phyloP scores from a whole-genome alignment of 768 basidiomycete genomes.

The Hypholoma fasciculare region DNA sequence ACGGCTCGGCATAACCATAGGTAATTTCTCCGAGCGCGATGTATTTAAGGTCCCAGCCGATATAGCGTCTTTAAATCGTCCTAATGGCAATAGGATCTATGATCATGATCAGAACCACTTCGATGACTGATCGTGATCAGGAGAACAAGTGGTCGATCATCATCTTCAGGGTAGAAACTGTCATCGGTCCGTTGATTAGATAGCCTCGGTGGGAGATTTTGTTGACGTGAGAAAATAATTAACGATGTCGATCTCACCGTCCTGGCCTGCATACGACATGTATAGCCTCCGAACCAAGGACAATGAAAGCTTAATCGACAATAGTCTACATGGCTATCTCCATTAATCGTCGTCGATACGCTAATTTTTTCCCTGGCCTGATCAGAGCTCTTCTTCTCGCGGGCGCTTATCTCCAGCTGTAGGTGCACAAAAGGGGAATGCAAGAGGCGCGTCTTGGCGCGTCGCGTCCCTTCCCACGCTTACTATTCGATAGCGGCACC shows the following conservation, averaged over 20 bases:
- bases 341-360: background rate
- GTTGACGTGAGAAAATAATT: background rate
- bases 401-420: no score
- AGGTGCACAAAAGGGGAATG: no score
- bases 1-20: conserved; percentile 13
- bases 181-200: conserved; percentile 10
- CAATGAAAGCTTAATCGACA: background rate
- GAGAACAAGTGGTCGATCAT: conserved; percentile 16
- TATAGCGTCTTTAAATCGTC: conserved; percentile 9
- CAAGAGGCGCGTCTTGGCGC: no score
- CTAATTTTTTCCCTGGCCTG: no score
- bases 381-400: no score
- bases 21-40: conserved; percentile 2
- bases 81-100: conserved; percentile 23
- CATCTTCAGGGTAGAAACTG: conserved; percentile 21
- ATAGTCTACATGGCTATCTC: background rate
- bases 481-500: no score
- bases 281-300: conserved; percentile 3
- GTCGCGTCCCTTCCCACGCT: no score
- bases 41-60: conserved; percentile 5
- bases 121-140: conserved; percentile 30
- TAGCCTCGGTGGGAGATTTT: background rate
- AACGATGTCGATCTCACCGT: background rate
- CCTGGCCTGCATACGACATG: background rate
- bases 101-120: conserved; percentile 34